These are phyloP conservation scores for Globisporangium parvum DNA, from an alignment of 352 stramenopile species.

Conservation along the genomic window DNA sequence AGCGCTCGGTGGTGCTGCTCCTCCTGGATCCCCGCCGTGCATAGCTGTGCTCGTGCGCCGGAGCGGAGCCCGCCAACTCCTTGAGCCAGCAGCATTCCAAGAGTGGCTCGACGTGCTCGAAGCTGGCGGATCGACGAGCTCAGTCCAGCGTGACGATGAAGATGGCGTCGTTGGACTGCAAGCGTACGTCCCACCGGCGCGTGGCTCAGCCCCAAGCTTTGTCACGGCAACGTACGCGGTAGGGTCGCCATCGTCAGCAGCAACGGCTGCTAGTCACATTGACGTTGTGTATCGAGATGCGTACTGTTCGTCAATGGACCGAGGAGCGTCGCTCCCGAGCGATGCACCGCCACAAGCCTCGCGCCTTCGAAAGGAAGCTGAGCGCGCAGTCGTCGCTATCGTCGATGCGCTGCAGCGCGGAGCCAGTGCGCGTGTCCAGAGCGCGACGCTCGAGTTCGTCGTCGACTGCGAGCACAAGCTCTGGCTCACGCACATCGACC, in stretches of 20 bases:
- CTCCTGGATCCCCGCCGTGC: background rate
- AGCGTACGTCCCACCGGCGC: constrained; percentile 13
- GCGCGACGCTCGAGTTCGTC: constrained; percentile 30
- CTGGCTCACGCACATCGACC: constrained; percentile 33
- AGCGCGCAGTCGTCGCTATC: constrained; percentile 15
- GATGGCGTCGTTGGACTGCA: constrained; percentile 14
- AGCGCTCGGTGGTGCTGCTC: background rate
- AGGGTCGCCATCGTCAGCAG: background rate
- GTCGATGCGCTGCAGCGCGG: constrained; percentile 21
- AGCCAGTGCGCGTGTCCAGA: constrained; percentile 12
- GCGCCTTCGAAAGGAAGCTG: constrained; percentile 21
- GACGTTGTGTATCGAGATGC: constrained; percentile 14
- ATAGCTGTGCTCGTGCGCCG: constrained; percentile 15
- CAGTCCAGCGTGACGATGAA: background rate
- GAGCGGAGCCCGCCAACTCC: constrained; percentile 5
- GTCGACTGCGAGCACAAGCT: constrained; percentile 22
- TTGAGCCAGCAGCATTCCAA: constrained; percentile 15
- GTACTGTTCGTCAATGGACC: constrained; percentile 3
- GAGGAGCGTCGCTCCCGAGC: background rate
- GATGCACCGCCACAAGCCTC: constrained; percentile 1
- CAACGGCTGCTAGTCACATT: constrained; percentile 7
- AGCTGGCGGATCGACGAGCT: background rate
- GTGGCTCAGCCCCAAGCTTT: background rate
- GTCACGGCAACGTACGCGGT: constrained; percentile 2
- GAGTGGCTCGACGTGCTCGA: constrained; percentile 19